Conservation (phyloP, 257 asterid species). For the Fraxinus americana region DNA sequence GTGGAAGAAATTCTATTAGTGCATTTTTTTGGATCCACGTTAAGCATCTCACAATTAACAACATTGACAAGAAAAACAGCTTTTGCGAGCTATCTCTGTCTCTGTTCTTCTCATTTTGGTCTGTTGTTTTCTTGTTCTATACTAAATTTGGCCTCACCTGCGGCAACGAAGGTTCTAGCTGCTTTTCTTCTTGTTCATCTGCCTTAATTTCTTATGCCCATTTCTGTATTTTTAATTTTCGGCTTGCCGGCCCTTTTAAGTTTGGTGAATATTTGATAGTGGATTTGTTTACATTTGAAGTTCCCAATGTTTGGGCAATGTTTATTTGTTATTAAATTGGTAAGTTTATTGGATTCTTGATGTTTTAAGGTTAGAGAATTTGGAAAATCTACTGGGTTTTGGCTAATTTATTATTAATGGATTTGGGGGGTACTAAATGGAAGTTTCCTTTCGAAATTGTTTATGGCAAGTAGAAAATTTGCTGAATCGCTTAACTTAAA, state of each 20-base stretch:
- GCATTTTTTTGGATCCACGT: neutral
- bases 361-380: neutral
- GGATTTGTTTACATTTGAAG: neutral
- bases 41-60: slow-evolving; percentile 7
- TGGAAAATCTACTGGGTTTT: neutral
- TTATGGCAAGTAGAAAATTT: slow-evolving; percentile 8
- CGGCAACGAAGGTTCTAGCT: slow-evolving; percentile 60
- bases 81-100: slow-evolving; percentile 48
- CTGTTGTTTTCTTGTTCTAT: slow-evolving; percentile 47
- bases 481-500: slow-evolving; percentile 5
- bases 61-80: slow-evolving; percentile 33
- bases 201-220: neutral
- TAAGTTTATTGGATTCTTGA: slow-evolving; percentile 16
- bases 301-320: neutral
- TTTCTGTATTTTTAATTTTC: neutral
- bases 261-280: neutral
- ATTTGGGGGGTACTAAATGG: neutral
- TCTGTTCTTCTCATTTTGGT: slow-evolving; percentile 61
- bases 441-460: neutral
- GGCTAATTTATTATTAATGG: neutral
- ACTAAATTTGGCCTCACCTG: slow-evolving; percentile 58
- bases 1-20: too few species aligned
- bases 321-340: neutral
- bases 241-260: neutral
- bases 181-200: slow-evolving; percentile 5